Conservation (phyloP, 345 rosid species). For the Salix arbutifolia region DNA sequence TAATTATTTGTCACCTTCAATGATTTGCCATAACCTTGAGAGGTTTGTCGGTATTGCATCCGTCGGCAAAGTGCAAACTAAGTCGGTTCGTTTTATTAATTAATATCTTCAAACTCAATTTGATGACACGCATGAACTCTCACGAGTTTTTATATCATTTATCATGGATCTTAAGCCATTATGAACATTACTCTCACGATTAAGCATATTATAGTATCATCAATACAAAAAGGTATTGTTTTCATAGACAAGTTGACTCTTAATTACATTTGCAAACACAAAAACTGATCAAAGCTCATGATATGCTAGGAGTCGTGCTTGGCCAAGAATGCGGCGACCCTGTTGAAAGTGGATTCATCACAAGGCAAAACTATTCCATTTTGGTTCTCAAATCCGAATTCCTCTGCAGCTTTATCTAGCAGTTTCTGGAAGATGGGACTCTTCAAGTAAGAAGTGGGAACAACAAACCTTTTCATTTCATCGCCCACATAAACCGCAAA, state of each 20-base stretch:
- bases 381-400: constrained; percentile 21
- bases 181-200: no score
- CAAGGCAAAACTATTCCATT: constrained; percentile 21
- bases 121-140: no score
- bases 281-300: not conserved
- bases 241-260: not conserved
- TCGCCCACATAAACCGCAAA: constrained; percentile 34
- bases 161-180: no score
- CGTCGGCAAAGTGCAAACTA: no score
- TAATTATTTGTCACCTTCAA: no score
- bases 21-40: no score
- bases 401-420: constrained; percentile 31
- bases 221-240: not conserved
- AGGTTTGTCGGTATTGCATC: no score
- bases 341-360: constrained; percentile 18
- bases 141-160: not conserved
- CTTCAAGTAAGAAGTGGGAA: constrained; percentile 24
- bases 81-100: not conserved
- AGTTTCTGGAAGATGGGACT: constrained; percentile 20
- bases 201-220: no score
- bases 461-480: constrained; percentile 24
- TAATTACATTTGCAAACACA: not conserved
- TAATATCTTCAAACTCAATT: not conserved
- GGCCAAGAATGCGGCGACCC: not conserved
- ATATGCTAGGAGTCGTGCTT: not conserved